Evolutionary conservation across 2,329 filamentous ascomycete genomes (phyloP).

Genomic region (Fusarium sp.): DNA sequence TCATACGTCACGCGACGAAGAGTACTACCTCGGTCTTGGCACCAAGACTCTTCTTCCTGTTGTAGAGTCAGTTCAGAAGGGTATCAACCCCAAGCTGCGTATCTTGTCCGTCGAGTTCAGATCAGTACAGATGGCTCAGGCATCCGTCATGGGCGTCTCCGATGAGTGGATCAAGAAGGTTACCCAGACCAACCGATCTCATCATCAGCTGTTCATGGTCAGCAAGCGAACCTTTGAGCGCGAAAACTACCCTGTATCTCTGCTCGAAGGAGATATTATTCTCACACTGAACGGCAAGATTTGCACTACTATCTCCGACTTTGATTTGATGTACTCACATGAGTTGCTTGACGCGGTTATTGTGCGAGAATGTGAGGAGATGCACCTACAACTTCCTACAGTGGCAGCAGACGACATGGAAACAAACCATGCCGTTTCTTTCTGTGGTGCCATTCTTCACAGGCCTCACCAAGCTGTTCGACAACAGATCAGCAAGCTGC

Average conservation of each 20-base stretch:
- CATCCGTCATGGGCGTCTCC: slow-evolving; percentile 94
- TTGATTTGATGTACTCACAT: slow-evolving; percentile 96
- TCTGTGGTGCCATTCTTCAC: slow-evolving; percentile 94
- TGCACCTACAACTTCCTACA: slow-evolving; percentile 81
- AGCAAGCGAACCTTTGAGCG: slow-evolving; percentile 83
- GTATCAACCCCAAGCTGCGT: slow-evolving; percentile 80
- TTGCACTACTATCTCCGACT: slow-evolving; percentile 90
- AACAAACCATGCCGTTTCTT: slow-evolving; percentile 89
- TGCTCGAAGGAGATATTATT: slow-evolving; percentile 92
- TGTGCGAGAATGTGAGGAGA: slow-evolving; percentile 83
- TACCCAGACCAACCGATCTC: slow-evolving; percentile 85
- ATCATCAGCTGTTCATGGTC: slow-evolving; percentile 98
- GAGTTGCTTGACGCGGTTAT: slow-evolving; percentile 85
- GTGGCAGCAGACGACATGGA: slow-evolving; percentile 91
- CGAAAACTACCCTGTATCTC: slow-evolving; percentile 59
- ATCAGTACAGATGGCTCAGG: slow-evolving; percentile 96
- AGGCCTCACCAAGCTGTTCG: slow-evolving; percentile 94
- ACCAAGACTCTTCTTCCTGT: slow-evolving; percentile 90
- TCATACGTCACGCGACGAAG: slow-evolving; percentile 85
- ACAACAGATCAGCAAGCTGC: slow-evolving; percentile 96
- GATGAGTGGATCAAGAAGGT: slow-evolving; percentile 96
- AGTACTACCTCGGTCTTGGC: slow-evolving; percentile 93
- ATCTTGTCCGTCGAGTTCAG: slow-evolving; percentile 96
- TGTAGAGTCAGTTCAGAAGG: slow-evolving; percentile 84
- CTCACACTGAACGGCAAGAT: slow-evolving; percentile 90